Evolutionary conservation across 176 grass and related monocot species (phyloP).

Genomic region (Melocanna baccifera): DNA sequence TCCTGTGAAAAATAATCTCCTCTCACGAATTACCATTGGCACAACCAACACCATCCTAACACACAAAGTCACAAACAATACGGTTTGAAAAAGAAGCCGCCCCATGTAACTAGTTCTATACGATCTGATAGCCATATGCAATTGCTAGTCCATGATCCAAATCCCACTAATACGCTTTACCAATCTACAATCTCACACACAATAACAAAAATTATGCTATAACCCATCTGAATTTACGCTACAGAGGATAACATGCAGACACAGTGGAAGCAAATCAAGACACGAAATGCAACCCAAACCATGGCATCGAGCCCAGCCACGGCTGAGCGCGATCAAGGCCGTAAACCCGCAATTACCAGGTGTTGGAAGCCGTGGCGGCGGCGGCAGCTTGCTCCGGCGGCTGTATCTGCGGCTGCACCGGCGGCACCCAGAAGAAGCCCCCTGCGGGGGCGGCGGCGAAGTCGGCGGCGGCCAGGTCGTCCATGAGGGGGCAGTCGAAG

Average conservation of each 20-base stretch:
- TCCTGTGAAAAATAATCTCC: not conserved
- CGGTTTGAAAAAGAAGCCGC: not conserved
- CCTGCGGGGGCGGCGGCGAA: constrained; percentile 26
- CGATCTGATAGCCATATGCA: not conserved
- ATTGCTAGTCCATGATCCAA: constrained; percentile 1
- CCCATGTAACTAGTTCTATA: not conserved
- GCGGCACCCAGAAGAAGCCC: constrained; percentile 55
- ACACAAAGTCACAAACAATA: not conserved
- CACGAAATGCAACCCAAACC: not conserved
- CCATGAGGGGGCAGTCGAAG: constrained; percentile 77
- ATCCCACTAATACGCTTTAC: not conserved
- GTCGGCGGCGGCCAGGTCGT: constrained; percentile 53
- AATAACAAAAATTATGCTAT: not conserved
- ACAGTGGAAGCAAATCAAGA: not conserved
- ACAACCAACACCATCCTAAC: not conserved
- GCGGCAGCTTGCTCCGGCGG: not conserved
- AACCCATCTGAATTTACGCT: not conserved
- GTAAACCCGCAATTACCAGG: constrained; percentile 8
- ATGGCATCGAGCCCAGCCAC: not conserved
- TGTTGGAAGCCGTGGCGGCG: not conserved
- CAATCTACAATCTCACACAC: not conserved
- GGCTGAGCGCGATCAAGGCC: not conserved
- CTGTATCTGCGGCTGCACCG: constrained; percentile 30
- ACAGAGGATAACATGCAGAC: not conserved
- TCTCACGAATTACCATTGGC: not conserved